Conservation (phyloP, 23 red algal genomes). For the Gracilaria caudata region DNA sequence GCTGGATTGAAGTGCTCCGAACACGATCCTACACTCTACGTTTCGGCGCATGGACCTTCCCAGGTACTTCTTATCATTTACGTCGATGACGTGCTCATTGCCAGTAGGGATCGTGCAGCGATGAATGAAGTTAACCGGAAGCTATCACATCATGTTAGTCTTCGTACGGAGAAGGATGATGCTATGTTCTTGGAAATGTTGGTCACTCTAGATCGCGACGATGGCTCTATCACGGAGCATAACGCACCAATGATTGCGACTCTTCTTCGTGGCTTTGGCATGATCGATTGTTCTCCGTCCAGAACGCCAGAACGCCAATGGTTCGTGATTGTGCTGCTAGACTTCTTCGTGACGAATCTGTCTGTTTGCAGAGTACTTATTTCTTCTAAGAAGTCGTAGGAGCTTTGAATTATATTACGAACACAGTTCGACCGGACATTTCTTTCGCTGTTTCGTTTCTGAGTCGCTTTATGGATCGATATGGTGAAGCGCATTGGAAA, state of each 20-base stretch:
- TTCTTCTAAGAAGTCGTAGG: neutral
- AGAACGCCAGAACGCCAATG: neutral
- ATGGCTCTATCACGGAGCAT: neutral
- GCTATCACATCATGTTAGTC: neutral
- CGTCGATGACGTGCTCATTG: constrained; percentile 39
- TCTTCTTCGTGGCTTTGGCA: neutral
- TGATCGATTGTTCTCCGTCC: neutral
- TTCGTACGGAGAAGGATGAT: neutral
- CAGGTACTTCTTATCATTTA: neutral
- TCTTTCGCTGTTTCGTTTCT: neutral
- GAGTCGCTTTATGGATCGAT: neutral
- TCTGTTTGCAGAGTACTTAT: neutral
- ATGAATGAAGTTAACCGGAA: neutral
- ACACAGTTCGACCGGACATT: constrained; percentile 9
- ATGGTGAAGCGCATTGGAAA: neutral
- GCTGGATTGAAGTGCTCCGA: neutral
- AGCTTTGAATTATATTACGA: neutral
- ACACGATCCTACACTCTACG: neutral
- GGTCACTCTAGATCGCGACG: neutral
- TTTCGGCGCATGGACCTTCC: neutral
- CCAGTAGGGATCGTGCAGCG: neutral
- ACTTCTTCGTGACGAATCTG: neutral
- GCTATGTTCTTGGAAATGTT: constrained; percentile 7
- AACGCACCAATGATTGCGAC: constrained; percentile 5
- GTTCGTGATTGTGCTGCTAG: neutral